Base-by-base conservation (phyloP, 371 early-diverging fungal species). In the Dinochytrium kinnereticum region DNA sequence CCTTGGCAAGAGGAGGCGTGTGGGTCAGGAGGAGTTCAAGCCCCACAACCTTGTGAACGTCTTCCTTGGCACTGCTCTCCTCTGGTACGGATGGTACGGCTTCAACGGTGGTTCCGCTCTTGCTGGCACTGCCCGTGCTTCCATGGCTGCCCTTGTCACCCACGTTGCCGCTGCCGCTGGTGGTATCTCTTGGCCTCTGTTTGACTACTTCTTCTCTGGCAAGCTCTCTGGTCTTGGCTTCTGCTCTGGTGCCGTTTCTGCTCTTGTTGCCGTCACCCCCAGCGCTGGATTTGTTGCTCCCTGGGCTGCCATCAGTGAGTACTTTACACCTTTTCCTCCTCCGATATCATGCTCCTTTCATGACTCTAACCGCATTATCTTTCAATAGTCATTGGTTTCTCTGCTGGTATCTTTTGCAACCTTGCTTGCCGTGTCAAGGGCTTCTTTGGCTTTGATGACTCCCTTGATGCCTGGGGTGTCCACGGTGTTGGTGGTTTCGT, bases 261-360 rank as follows among this genome's bases (percentile, higher is more conserved):
- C 95, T 13, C 82, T 97, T n/a, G 97, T 96, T 1, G 90, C 92
- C 19, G 95, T 97, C 72, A 97, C 98, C 0, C 98, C 98, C 13
- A 95, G 88, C 1, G 89, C 95, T 1, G 98, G 98, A 7, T 96
- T 82, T 71, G 94, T 96, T 31, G 89, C 91, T 0, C 93, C 95
- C n/a, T 91, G 89, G 71, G 89, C 94, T 30, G 87, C 93, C 40
- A 88, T 95, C 24, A 87, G 64, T 61, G 24, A 61, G 64, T 61
- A 53, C 10, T 53, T 5, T 15, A 33, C 34, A 17, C 5, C 34
- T 61, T 61, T 61, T 19, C 19, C 7, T 44, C 19, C 19, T 13
- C 7, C 44, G 7, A 44, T 31, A 7, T 3, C 34, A 7, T 36
- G 33, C 17, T 17, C 19, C 13, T 33, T 7, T 38, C 36, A 26